Evolutionary conservation across 371 early-diverging fungal species (phyloP).

Genomic region (Lichtheimia ornata): DNA sequence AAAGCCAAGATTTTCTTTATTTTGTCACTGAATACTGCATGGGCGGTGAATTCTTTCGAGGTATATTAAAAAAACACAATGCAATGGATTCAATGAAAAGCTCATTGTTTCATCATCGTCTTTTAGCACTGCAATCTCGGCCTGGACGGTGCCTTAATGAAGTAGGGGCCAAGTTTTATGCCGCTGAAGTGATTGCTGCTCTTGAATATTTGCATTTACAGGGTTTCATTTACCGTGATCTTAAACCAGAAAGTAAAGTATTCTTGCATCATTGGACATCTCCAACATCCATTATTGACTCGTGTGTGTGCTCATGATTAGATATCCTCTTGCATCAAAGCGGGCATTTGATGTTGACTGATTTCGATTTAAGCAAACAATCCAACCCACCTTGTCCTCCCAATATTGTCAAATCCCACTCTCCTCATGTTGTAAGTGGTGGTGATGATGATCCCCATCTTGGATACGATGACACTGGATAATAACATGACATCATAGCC

Average conservation of each 20-base stretch:
- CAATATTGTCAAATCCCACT: conserved; percentile 68
- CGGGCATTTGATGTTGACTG: conserved; percentile 96
- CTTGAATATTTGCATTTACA: conserved; percentile 93
- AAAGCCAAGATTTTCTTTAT: conserved; percentile 91
- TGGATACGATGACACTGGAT: not conserved
- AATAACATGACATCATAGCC: conserved; percentile 29
- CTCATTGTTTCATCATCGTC: not conserved
- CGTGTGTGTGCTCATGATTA: conserved; percentile 23
- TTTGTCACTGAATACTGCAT: conserved; percentile 98
- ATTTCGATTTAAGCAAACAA: conserved; percentile 94
- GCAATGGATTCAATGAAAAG: not conserved
- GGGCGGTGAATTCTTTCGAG: conserved; percentile 97
- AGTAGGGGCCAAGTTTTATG: conserved; percentile 91
- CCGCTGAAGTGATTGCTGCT: conserved; percentile 90
- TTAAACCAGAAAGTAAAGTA: conserved; percentile 95
- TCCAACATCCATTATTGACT: not conserved
- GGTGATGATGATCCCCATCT: conserved; percentile 8
- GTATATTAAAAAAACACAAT: conserved; percentile 22
- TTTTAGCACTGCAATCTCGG: conserved; percentile 66
- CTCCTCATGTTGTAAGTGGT: conserved; percentile 48
- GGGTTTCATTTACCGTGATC: conserved; percentile 95
- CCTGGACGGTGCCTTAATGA: conserved; percentile 80
- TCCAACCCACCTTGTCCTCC: conserved; percentile 77
- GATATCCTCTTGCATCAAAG: conserved; percentile 90
- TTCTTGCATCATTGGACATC: not conserved